Evolutionary conservation across 2,329 filamentous ascomycete species (phyloP).

Genomic region (Penicillium sp.): DNA sequence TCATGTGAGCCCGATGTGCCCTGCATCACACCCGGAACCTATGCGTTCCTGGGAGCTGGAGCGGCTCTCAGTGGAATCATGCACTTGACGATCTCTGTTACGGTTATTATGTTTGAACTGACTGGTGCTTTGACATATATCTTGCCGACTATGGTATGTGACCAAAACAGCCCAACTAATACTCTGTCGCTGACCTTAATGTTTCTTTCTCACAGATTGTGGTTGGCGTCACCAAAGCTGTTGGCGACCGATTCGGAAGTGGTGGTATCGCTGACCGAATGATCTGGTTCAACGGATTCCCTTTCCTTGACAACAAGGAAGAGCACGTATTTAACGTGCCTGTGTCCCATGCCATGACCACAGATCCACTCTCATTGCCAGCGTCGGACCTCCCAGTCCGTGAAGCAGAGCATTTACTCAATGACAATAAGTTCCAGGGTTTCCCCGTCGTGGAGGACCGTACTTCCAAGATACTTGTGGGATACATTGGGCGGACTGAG

Average conservation of each 20-base stretch:
- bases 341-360: constrained; percentile 86
- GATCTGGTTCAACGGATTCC: constrained; percentile 98
- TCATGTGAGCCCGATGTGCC: constrained; percentile 87
- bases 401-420: constrained; percentile 75
- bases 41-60: constrained; percentile 90
- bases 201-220: constrained; percentile 63
- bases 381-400: constrained; percentile 71
- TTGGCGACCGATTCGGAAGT: constrained; percentile 88
- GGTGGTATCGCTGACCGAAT: constrained; percentile 96
- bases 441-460: constrained; percentile 86
- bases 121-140: constrained; percentile 98
- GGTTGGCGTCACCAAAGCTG: constrained; percentile 92
- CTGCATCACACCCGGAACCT: constrained; percentile 96
- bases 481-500: constrained; percentile 92
- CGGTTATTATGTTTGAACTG: constrained; percentile 99
- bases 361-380: constrained; percentile 71
- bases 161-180: neutral
- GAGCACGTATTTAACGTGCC: constrained; percentile 96
- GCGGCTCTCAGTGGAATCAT: constrained; percentile 94
- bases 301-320: constrained; percentile 95
- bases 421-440: constrained; percentile 81
- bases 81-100: constrained; percentile 95
- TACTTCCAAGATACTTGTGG: constrained; percentile 71
- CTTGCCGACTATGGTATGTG: constrained; percentile 79
- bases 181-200: neutral